Evolutionary conservation across 2,329 filamentous ascomycete species (phyloP).

Genomic region (Paraphaeosphaeria minitans): DNA sequence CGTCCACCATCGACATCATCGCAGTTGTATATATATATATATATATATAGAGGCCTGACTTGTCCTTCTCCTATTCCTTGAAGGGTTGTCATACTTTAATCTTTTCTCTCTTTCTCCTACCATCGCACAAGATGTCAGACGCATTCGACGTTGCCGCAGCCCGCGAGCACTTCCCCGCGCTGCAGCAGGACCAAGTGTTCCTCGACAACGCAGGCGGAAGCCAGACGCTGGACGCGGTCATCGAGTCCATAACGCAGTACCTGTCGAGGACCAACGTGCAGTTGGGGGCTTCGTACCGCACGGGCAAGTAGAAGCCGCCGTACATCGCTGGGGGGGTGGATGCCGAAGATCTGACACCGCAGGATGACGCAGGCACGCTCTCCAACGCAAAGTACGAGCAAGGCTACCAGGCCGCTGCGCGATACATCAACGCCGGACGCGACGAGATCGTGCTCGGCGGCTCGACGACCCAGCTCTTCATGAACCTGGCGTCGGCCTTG

Average conservation of each 20-base stretch:
- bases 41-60: not conserved
- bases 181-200: conserved; percentile 70
- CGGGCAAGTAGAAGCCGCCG: conserved; percentile 46
- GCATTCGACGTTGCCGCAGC: conserved; percentile 61
- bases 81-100: not conserved
- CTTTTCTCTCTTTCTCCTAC: not conserved
- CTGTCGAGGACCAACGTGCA: conserved; percentile 74
- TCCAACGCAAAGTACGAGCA: conserved; percentile 65
- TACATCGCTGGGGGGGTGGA: too few species aligned
- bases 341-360: too few species aligned
- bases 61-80: too few species aligned
- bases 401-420: conserved; percentile 69
- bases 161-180: conserved; percentile 69
- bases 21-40: not conserved
- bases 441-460: conserved; percentile 75
- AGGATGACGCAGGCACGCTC: conserved; percentile 54
- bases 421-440: conserved; percentile 69
- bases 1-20: not conserved
- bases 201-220: conserved; percentile 81
- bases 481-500: conserved; percentile 62
- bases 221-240: conserved; percentile 69
- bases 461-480: conserved; percentile 77
- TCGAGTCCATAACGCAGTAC: conserved; percentile 69
- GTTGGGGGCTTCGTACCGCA: conserved; percentile 71
- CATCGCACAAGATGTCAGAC: conserved; percentile 29